Evolutionary conservation across 495 filamentous ascomycete genomes (phyloP).

Genomic region (Daldinia vernicosa): DNA sequence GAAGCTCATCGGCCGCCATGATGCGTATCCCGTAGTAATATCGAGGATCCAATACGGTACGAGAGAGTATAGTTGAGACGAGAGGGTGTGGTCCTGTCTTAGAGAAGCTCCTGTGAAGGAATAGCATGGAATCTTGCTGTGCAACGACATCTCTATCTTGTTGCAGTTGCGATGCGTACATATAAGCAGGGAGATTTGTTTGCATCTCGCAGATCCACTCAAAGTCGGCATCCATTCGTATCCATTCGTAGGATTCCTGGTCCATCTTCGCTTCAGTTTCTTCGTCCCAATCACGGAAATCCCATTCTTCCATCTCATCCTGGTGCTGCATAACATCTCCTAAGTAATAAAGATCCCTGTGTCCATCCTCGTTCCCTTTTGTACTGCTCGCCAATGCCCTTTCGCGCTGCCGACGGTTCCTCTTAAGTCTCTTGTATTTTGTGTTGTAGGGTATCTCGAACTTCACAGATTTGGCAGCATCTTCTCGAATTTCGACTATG

Average conservation of each 20-base stretch:
- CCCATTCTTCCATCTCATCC: constrained; percentile 86
- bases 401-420: constrained; percentile 88
- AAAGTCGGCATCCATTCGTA: constrained; percentile 96
- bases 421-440: constrained; percentile 97
- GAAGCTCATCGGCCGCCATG: constrained; percentile 77
- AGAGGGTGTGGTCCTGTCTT: constrained; percentile 68
- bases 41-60: constrained; percentile 87
- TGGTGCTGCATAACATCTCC: constrained; percentile 87
- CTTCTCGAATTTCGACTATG: constrained; percentile 92
- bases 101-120: constrained; percentile 46
- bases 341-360: constrained; percentile 91
- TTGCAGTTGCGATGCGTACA: constrained; percentile 96
- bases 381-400: constrained; percentile 65
- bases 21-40: constrained; percentile 94
- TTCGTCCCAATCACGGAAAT: constrained; percentile 83
- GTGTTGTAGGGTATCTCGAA: constrained; percentile 99
- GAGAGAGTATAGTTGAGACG: constrained; percentile 82
- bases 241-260: constrained; percentile 97
- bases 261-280: constrained; percentile 91
- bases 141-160: constrained; percentile 97
- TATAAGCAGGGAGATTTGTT: constrained; percentile 86
- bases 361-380: constrained; percentile 72
- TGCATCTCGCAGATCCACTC: constrained; percentile 89
- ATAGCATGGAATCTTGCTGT: constrained; percentile 77
- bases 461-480: constrained; percentile 65